A percentile compares a stretch with the other conserved stretches of the same genome.
phyloP scores from a whole-genome alignment of 2,329 filamentous ascomycete genomes.

The Alternaria burnsii region DNA sequence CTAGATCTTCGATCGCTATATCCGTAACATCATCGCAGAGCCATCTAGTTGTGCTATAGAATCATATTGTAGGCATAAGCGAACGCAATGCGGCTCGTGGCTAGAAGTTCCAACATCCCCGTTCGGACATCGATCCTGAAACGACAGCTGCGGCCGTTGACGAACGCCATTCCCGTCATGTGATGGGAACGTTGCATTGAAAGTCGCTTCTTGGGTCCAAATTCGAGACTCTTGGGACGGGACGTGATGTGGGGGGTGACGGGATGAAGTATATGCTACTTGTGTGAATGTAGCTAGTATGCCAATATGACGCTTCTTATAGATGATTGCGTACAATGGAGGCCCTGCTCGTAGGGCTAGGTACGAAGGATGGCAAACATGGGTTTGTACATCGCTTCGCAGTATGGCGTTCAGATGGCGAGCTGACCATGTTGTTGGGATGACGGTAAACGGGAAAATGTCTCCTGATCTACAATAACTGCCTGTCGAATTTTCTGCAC shows the following conservation, averaged over 20 bases:
- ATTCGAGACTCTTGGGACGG: neutral
- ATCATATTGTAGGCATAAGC: neutral
- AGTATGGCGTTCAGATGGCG: constrained; percentile 9
- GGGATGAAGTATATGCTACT: neutral
- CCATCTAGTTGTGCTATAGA: neutral
- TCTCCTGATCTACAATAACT: neutral
- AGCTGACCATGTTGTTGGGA: constrained; percentile 10
- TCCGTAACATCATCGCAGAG: neutral
- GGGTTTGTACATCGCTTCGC: neutral
- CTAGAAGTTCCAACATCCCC: neutral
- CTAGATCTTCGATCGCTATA: neutral
- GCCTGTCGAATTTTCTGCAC: neutral
- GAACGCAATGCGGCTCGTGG: neutral
- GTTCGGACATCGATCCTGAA: neutral
- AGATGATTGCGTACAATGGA: neutral
- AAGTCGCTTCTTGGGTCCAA: neutral
- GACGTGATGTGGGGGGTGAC: neutral
- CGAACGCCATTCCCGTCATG: neutral
- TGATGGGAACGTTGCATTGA: neutral
- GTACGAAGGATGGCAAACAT: neutral
- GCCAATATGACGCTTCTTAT: neutral
- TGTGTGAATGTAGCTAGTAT: neutral
- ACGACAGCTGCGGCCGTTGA: neutral
- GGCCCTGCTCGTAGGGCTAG: neutral
- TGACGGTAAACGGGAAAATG: neutral